These are phyloP conservation scores for Bondarzewia mesenterica DNA, from an alignment of 1,284 basidiomycete species.

Conservation along the genomic window DNA sequence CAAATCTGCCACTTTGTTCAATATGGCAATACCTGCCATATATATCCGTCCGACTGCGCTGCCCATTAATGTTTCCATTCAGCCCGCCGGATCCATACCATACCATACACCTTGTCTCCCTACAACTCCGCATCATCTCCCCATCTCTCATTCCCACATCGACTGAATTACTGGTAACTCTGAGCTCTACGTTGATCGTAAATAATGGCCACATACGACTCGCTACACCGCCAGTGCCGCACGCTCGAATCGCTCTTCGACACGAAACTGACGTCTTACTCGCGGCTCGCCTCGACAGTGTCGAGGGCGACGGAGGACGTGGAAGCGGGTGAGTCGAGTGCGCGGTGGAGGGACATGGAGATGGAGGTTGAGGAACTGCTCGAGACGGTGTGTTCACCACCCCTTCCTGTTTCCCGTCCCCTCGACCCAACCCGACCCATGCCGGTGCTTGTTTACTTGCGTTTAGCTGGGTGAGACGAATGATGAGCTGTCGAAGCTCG, in stretches of 20 bases:
- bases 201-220: constrained; percentile 67
- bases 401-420: background rate
- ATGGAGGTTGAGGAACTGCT: constrained; percentile 80
- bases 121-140: too few relatives aligned
- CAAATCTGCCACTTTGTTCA: background rate
- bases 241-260: constrained; percentile 90
- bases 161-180: too few relatives aligned
- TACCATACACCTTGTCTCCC: too few relatives aligned
- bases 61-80: too few relatives aligned
- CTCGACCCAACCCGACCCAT: constrained; percentile 4
- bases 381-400: constrained; percentile 60
- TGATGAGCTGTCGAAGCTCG: constrained; percentile 60
- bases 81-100: too few relatives aligned
- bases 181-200: constrained; percentile 2
- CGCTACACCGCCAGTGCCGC: constrained; percentile 79
- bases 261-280: constrained; percentile 84
- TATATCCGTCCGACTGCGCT: too few relatives aligned
- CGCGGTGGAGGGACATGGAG: constrained; percentile 77
- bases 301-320: constrained; percentile 54
- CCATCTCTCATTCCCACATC: too few relatives aligned
- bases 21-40: background rate
- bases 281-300: constrained; percentile 75
- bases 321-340: constrained; percentile 60
- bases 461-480: constrained; percentile 77
- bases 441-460: too few relatives aligned